These are phyloP conservation scores for Nicotiana attenuata DNA, from an alignment of 257 asterid species.

Conservation along the genomic window DNA sequence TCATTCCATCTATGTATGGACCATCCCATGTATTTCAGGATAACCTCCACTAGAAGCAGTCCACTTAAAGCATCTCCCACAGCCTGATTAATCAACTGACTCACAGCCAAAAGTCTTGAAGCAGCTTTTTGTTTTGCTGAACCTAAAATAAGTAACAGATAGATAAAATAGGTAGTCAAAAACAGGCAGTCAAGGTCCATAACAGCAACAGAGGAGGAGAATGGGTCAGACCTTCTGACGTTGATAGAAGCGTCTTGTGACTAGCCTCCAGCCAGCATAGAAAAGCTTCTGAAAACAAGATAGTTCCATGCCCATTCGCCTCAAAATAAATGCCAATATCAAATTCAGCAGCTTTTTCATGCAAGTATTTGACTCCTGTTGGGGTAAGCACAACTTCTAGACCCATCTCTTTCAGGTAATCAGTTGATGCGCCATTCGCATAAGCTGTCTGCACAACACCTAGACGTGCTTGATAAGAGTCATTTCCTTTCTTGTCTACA, in stretches of 20 bases:
- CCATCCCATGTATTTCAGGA: constrained; percentile 67
- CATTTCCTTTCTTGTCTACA: constrained; percentile 35
- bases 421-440: constrained; percentile 95
- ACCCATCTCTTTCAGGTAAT: constrained; percentile 69
- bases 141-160: constrained; percentile 36
- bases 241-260: constrained; percentile 40
- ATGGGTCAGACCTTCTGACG: constrained; percentile 50
- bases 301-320: constrained; percentile 98
- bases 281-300: constrained; percentile 72
- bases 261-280: constrained; percentile 51
- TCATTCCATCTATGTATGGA: constrained; percentile 74
- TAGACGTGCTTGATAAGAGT: constrained; percentile 37
- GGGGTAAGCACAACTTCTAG: constrained; percentile 79
- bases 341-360: constrained; percentile 83
- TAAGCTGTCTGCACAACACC: constrained; percentile 95
- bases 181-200: background rate
- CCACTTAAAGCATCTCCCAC: constrained; percentile 92
- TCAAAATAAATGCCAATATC: constrained; percentile 92
- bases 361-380: constrained; percentile 90
- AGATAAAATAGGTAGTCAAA: background rate
- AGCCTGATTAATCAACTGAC: constrained; percentile 87
- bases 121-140: constrained; percentile 72
- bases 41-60: constrained; percentile 81
- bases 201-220: constrained; percentile 8
- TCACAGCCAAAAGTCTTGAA: constrained; percentile 70